Evolutionary conservation across 2,329 filamentous ascomycete genomes (phyloP), one percentile per base, ranked within the genome.

Genomic region (Sclerotinia glacialis): DNA sequence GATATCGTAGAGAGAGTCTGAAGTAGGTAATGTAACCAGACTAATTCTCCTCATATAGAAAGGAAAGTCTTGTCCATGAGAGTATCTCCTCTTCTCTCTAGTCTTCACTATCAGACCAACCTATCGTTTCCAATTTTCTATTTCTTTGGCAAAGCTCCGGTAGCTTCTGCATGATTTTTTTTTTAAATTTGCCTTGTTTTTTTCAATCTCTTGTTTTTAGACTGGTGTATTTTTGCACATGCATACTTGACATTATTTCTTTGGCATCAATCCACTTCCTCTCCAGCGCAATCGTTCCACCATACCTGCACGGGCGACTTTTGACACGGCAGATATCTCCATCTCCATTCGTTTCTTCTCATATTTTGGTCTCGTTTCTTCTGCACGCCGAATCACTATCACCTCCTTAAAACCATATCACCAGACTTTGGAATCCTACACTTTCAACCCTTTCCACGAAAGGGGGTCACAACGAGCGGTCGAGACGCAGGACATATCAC

Each of bases 121-220:
- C 69, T 71, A 65, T 70, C 71, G 60, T 63, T 65, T 69, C 56
- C 55, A 61, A 8, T 61, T 34, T 46, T 42, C 31, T 34, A 52
- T 18, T 50, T 42, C 34, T 40, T 37, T 76, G 77, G 76, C 79
- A 79, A 77, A 80, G 79, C 81, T 83, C 82, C 78, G 80, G 80
- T 77, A 83, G 81, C 74, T 74, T 75, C 70, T 74, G 71, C 71
- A 68, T 67, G n/a, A n/a, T n/a, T n/a, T 70, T 67, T 69, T 37
- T 69, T 56, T 55, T 58, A 56, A 67, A 68, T 54, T 70, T 70
- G 50, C 67, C 65, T 72, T 69, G 70, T 73, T 69, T 65, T 71
- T 69, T 69, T 70, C 71, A 66, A 67, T 69, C 61, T 70, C 66
- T 34, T 34, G 12, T 21, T 4, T 26, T 56, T 46, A 44, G 12